A percentile compares a stretch with the other conserved stretches of the same genome.
These are phyloP conservation scores for Geotrichum citri-aurantii DNA, from an alignment of 1,139 yeast species.

Conservation along the genomic window DNA sequence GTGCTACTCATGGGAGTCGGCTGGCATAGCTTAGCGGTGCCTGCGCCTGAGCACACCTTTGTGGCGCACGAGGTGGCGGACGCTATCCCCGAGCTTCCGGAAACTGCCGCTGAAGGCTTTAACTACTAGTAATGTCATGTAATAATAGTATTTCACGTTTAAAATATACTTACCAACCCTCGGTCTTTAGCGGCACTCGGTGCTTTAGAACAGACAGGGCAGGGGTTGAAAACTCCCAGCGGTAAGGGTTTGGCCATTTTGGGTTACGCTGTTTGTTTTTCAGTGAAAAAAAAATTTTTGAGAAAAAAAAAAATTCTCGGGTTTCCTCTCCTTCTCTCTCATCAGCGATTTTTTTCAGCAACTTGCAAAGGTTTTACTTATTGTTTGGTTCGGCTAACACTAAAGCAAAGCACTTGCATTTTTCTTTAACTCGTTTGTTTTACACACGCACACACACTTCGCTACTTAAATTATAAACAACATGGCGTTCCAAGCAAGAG, in stretches of 20 bases:
- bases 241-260: neutral
- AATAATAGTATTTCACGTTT: neutral
- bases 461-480: neutral
- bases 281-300: neutral
- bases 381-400: neutral
- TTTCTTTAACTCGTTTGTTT: neutral
- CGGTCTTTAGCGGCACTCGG: neutral
- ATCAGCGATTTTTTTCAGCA: neutral
- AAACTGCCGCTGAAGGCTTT: neutral
- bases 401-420: neutral
- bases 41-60: constrained; percentile 13
- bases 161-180: too few relatives aligned
- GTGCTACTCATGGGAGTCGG: constrained; percentile 52
- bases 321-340: neutral
- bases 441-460: neutral
- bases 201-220: neutral
- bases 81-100: constrained; percentile 14
- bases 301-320: constrained; percentile 5
- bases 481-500: constrained; percentile 14
- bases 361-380: neutral
- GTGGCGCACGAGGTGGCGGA: constrained; percentile 10
- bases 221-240: neutral
- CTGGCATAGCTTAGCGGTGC: constrained; percentile 13
- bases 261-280: neutral
- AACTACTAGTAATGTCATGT: neutral